These are phyloP conservation scores for Adenanthera pavonina DNA, from an alignment of 306 rosid genomes.

Conservation along the genomic window DNA sequence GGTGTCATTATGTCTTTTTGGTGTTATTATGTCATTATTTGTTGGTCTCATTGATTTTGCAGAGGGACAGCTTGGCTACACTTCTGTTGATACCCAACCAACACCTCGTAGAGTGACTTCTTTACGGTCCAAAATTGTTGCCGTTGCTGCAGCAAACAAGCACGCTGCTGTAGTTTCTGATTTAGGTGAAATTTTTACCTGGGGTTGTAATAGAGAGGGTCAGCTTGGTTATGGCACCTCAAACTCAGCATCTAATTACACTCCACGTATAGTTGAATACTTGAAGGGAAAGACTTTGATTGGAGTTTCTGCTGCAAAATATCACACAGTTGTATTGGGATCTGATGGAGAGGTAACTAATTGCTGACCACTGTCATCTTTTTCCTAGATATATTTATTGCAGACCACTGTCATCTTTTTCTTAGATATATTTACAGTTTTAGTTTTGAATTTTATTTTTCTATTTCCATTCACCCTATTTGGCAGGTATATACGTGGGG, in stretches of 20 bases:
- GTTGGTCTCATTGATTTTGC: conserved; percentile 40
- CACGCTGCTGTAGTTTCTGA: conserved; percentile 93
- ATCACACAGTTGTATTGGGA: conserved; percentile 88
- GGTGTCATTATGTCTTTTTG: conserved; percentile 14
- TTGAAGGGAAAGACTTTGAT: conserved; percentile 82
- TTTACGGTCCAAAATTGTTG: conserved; percentile 73
- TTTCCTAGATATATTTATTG: conserved; percentile 3
- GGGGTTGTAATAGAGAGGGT: conserved; percentile 98
- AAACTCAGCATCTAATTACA: conserved; percentile 94
- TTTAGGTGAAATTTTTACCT: conserved; percentile 85
- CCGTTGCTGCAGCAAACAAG: conserved; percentile 97
- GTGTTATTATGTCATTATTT: background rate
- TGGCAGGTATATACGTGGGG: conserved; percentile 96
- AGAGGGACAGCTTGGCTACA: conserved; percentile 99
- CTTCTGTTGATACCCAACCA: conserved; percentile 95
- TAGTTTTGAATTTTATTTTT: too few relatives aligned
- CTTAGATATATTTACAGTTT: too few relatives aligned
- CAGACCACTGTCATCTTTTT: background rate
- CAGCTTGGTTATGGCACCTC: conserved; percentile 99
- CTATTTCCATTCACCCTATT: conserved; percentile 11
- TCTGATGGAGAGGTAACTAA: conserved; percentile 90
- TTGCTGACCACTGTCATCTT: conserved; percentile 28
- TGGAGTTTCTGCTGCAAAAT: conserved; percentile 84
- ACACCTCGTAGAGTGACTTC: conserved; percentile 90
- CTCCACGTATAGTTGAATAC: conserved; percentile 87